phyloP scores from a whole-genome alignment of 164 flowering plant genomes.

The Aristolochia fimbriata region DNA sequence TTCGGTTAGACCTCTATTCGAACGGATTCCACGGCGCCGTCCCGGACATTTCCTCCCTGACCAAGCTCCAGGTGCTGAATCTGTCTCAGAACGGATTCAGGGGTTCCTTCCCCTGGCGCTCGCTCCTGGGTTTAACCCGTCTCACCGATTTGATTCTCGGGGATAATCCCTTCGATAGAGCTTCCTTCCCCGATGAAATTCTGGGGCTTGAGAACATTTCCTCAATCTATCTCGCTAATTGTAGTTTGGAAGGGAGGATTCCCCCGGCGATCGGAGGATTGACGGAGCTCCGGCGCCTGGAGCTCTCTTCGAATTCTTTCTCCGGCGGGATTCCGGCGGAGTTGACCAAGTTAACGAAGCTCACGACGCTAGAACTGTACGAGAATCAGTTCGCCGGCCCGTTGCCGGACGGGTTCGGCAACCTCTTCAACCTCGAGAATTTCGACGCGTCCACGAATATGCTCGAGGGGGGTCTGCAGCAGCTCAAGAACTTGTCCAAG shows the following conservation, averaged over 20 bases:
- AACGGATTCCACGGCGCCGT: constrained; percentile 39
- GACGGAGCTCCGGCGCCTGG: constrained; percentile 42
- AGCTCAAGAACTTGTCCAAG: constrained; percentile 25
- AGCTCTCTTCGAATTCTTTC: constrained; percentile 39
- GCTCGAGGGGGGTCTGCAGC: constrained; percentile 30
- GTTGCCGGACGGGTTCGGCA: constrained; percentile 53
- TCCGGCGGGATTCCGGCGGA: constrained; percentile 52
- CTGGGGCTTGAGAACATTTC: constrained; percentile 32
- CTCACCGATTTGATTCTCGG: constrained; percentile 42
- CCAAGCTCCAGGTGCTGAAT: constrained; percentile 21
- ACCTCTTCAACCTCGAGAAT: constrained; percentile 32
- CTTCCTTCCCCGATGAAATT: constrained; percentile 43
- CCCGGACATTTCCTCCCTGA: constrained; percentile 42
- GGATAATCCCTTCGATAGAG: constrained; percentile 43
- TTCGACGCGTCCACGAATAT: constrained; percentile 45
- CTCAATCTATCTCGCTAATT: constrained; percentile 59
- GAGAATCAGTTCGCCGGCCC: constrained; percentile 43
- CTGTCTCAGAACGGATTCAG: constrained; percentile 45
- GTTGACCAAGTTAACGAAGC: constrained; percentile 43
- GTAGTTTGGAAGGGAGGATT: constrained; percentile 49
- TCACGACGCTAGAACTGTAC: constrained; percentile 75
- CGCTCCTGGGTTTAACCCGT: constrained; percentile 30
- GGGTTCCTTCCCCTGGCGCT: constrained; percentile 52
- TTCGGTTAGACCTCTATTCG: constrained; percentile 36
- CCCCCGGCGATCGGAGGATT: constrained; percentile 54